These are phyloP conservation scores for Centella asiatica DNA, from an alignment of 129 eudicot species.

Conservation along the genomic window DNA sequence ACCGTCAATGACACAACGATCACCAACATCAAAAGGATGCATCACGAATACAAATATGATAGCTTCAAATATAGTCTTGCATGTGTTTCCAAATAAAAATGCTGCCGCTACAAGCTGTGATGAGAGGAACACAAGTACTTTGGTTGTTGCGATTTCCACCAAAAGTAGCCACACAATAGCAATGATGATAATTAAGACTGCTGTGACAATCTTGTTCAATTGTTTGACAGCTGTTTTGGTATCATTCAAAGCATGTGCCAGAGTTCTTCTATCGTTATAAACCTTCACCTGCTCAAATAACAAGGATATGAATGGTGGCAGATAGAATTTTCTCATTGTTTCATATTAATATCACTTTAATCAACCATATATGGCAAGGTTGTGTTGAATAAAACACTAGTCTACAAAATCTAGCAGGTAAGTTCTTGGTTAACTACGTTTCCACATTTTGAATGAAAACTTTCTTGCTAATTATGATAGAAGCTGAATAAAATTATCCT, in stretches of 20 bases:
- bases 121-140: conserved; percentile 68
- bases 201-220: conserved; percentile 58
- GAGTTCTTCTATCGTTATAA: conserved; percentile 63
- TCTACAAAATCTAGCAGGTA: not conserved
- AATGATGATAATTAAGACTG: conserved; percentile 40
- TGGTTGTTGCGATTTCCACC: conserved; percentile 71
- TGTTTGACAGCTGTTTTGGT: conserved; percentile 83
- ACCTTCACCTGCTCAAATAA: conserved; percentile 61
- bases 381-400: not conserved
- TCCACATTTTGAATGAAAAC: not conserved
- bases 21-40: conserved; percentile 98
- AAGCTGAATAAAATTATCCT: not conserved
- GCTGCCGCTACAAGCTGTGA: conserved; percentile 91
- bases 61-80: conserved; percentile 93
- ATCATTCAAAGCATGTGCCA: conserved; percentile 77
- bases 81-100: conserved; percentile 85
- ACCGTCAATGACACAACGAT: conserved; percentile 81
- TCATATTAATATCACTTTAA: not conserved
- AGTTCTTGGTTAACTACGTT: not conserved
- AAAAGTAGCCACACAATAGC: conserved; percentile 69
- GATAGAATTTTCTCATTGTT: not conserved
- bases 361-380: not conserved
- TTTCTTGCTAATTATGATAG: not conserved
- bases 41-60: conserved; percentile 80
- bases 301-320: not conserved